phyloP scores from a whole-genome alignment of 139 green algal genomes.

The Haematococcus lacustris region DNA sequence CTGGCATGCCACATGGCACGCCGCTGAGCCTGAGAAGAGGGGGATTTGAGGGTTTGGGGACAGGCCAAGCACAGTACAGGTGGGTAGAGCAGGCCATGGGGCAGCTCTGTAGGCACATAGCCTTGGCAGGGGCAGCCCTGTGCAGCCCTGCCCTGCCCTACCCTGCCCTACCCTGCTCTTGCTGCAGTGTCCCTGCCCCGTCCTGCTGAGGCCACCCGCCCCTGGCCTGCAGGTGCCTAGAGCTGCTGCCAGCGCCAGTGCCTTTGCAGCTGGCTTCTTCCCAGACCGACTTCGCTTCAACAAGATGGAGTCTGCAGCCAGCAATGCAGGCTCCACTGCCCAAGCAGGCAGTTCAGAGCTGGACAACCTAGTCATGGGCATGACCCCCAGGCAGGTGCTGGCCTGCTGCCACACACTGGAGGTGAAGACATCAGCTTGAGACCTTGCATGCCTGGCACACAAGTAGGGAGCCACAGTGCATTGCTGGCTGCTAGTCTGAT shows the following conservation, averaged over 20 bases:
- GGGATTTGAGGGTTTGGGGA: no score
- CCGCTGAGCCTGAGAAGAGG: neutral
- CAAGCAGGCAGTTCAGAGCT: no score
- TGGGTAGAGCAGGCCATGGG: neutral
- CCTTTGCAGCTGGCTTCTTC: constrained; percentile 41
- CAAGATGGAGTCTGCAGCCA: no score
- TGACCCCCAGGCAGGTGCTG: no score
- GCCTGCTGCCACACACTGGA: no score
- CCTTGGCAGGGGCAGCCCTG: neutral
- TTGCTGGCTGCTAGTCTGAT: no score
- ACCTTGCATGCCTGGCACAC: no score
- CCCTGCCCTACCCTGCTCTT: neutral
- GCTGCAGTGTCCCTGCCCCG: neutral
- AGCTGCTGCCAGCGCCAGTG: constrained; percentile 30
- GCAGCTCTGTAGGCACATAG: neutral
- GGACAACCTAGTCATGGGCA: no score
- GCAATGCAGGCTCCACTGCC: no score
- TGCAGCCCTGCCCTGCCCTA: neutral
- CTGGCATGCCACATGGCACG: neutral
- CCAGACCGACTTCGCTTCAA: neutral
- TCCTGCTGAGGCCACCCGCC: neutral
- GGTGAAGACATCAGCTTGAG: no score
- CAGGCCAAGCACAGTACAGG: neutral
- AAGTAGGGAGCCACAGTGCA: no score
- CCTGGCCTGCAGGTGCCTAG: constrained; percentile 29